These are phyloP conservation scores for Aspergillus vadensis DNA, from an alignment of 2,329 filamentous ascomycete species.

Conservation along the genomic window DNA sequence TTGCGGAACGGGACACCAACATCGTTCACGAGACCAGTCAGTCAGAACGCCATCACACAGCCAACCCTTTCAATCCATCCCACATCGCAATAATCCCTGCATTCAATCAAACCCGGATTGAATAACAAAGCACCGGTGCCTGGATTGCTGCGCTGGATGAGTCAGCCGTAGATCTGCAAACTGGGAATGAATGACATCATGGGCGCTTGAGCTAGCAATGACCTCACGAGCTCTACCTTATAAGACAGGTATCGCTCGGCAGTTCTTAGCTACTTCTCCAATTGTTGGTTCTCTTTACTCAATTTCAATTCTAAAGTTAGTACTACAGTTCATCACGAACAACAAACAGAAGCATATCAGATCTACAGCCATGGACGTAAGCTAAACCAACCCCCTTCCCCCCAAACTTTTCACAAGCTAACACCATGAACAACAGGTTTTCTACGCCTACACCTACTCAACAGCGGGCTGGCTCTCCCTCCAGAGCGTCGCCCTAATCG, in stretches of 20 bases:
- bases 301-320: no score
- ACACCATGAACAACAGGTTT: conserved; percentile 36
- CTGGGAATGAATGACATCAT: conserved; percentile 6
- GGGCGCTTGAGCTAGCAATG: conserved; percentile 3
- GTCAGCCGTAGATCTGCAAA: neutral
- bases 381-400: neutral
- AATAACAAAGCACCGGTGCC: neutral
- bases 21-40: no score
- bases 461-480: conserved; percentile 48
- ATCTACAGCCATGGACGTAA: conserved; percentile 25
- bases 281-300: neutral
- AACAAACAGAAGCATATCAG: neutral
- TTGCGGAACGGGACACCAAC: no score
- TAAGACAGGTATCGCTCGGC: neutral
- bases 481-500: conserved; percentile 57
- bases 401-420: neutral
- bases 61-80: no score
- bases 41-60: no score
- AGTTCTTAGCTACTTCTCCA: neutral
- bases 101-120: neutral
- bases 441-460: conserved; percentile 48
- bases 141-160: neutral
- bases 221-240: conserved; percentile 6
- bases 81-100: neutral
- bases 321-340: no score